Percentiles rank a stretch among this genome's conserved stretches.
phyloP scores from a whole-genome alignment of 169 alveolate species.

The Theileria equi region DNA sequence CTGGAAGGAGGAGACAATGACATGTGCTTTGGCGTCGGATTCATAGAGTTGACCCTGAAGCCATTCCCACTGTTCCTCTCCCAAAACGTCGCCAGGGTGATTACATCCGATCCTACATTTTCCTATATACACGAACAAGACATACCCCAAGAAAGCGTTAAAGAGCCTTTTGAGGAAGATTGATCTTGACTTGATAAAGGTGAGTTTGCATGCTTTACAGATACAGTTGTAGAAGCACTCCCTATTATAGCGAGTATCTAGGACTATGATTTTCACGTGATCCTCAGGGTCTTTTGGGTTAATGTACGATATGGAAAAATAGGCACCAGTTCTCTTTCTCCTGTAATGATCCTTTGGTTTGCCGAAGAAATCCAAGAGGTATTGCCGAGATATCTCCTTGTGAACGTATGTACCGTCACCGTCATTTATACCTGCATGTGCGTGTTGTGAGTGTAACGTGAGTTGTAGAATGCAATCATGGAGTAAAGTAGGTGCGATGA shows the following conservation, averaged over 20 bases:
- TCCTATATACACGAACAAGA: background rate
- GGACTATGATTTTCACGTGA: constrained; percentile 72
- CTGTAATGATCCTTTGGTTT: constrained; percentile 76
- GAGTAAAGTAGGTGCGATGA: no score
- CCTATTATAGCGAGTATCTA: constrained; percentile 78
- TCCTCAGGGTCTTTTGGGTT: constrained; percentile 73
- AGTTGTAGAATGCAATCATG: background rate
- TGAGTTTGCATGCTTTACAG: constrained; percentile 53
- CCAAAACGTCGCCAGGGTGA: constrained; percentile 82
- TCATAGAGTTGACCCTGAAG: constrained; percentile 80
- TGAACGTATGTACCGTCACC: constrained; percentile 66
- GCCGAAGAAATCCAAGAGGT: constrained; percentile 70
- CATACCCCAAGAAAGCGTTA: constrained; percentile 65
- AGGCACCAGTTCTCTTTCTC: constrained; percentile 77
- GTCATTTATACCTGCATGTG: constrained; percentile 63
- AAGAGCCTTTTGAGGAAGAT: constrained; percentile 34
- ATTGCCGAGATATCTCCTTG: constrained; percentile 67
- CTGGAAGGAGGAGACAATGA: constrained; percentile 85
- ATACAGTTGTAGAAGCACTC: constrained; percentile 70
- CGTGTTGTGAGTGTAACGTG: background rate
- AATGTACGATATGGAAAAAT: constrained; percentile 71
- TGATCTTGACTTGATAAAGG: background rate
- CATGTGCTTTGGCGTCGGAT: constrained; percentile 80
- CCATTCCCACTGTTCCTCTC: constrained; percentile 89
- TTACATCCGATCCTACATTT: constrained; percentile 52